Conservation (phyloP, 208 protist species). For the Leishmania braziliensis region DNA sequence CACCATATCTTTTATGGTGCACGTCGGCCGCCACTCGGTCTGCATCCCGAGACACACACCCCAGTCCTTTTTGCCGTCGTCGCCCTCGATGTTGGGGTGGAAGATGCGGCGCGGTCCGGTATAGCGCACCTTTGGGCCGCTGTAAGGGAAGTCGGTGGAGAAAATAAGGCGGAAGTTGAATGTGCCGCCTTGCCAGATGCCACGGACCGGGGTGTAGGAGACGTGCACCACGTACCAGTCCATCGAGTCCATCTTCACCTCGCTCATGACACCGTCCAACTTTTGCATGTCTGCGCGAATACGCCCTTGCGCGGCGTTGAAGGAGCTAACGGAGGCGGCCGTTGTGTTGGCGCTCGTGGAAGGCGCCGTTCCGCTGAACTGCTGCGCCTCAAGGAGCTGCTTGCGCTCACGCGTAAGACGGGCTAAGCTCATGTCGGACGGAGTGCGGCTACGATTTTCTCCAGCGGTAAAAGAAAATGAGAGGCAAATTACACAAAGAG, state of each 20-base stretch:
- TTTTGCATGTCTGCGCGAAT: constrained; percentile 68
- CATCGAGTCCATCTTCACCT: constrained; percentile 41
- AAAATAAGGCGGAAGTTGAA: constrained; percentile 81
- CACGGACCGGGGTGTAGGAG: constrained; percentile 37
- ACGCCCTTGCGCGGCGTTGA: constrained; percentile 46
- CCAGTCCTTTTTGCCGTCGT: constrained; percentile 63
- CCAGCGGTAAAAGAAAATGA: background rate
- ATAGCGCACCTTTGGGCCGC: constrained; percentile 82
- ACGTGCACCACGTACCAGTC: constrained; percentile 61
- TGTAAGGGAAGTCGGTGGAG: constrained; percentile 75
- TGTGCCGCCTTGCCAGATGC: constrained; percentile 68
- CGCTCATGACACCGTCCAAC: constrained; percentile 55
- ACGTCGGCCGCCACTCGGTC: constrained; percentile 74
- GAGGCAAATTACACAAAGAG: background rate
- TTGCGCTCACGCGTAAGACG: constrained; percentile 42
- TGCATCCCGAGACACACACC: constrained; percentile 89
- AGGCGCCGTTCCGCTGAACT: background rate
- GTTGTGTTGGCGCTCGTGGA: constrained; percentile 27
- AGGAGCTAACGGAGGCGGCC: constrained; percentile 28
- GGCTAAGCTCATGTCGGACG: constrained; percentile 33
- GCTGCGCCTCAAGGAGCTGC: constrained; percentile 26
- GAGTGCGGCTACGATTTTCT: background rate
- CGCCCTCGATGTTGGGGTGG: constrained; percentile 91
- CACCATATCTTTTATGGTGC: constrained; percentile 76
- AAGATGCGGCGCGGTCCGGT: constrained; percentile 72